Conservation (phyloP, 2,329 filamentous ascomycete species). For the Calycina marina region DNA sequence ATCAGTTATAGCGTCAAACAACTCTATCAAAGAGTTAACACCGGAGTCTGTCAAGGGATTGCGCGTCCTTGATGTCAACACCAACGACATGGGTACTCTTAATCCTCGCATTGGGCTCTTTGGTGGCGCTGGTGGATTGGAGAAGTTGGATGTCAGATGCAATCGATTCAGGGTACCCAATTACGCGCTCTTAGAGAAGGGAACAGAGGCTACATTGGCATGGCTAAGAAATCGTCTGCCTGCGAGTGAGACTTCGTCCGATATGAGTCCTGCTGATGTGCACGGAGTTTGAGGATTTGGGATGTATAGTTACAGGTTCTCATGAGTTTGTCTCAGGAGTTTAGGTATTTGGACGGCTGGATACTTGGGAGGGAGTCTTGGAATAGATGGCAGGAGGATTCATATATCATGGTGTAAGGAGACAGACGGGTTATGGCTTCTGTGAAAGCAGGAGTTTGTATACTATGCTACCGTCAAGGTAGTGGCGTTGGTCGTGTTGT, state of each 20-base stretch:
- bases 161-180: constrained; percentile 82
- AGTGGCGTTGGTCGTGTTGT: too few species aligned
- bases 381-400: too few species aligned
- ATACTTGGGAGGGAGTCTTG: neutral
- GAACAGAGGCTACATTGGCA: constrained; percentile 68
- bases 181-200: constrained; percentile 70
- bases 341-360: too few species aligned
- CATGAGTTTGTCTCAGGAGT: too few species aligned
- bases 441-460: too few species aligned
- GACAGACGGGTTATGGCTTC: too few species aligned
- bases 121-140: constrained; percentile 41
- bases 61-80: constrained; percentile 61
- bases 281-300: constrained; percentile 13
- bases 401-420: too few species aligned
- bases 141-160: constrained; percentile 63
- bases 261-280: constrained; percentile 11
- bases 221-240: constrained; percentile 72
- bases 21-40: constrained; percentile 59
- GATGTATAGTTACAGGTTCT: too few species aligned
- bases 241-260: constrained; percentile 40
- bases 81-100: constrained; percentile 73
- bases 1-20: constrained; percentile 63
- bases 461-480: too few species aligned
- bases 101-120: constrained; percentile 71
- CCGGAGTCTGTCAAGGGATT: constrained; percentile 62